Base-by-base conservation (phyloP, 31 red algal species). In the Odonthalia washingtoniensis region DNA sequence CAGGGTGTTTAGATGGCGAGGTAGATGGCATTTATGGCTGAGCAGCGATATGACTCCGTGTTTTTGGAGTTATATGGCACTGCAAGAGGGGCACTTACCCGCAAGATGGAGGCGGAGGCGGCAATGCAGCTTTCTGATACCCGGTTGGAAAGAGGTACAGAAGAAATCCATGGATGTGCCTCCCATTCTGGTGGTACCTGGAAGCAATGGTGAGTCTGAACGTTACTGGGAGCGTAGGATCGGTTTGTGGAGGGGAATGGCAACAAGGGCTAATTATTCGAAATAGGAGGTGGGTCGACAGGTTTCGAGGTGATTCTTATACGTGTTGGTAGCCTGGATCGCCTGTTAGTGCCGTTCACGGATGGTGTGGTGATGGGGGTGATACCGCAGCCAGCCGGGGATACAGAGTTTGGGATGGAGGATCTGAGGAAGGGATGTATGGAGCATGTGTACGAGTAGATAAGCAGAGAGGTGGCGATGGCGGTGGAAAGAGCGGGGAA, bases 11-110 rank as follows among this genome's bases (percentile, higher is more conserved):
- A 77, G 74, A 38, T 12, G 5, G 14, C 74, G 33, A 6, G 74
- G 16, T 37, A 77, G 27, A 77, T 77, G 74, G 5, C 74, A 5
- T 44, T 77, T 46, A 17, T 77, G 5, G 74, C 43, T 27, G 74
- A 70, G 33, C 66, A 70, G 6, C 5, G 66, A 21, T 9, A 70
- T 28, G 66, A 70, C 33, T 6, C 66, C 24, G 18, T 77, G 33
- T 77, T 77, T 37, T 77, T 37, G 18, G 40, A 77, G 74, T 9
- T 37, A 16, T 44, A 44, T 38, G 12, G 74, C 28, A 18, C 74
- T 6, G 74, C 28, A 16, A 17, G 74, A n/a, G 28, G 12, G 14
- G 74, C 37, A 6, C 74, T 77, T 14, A 44, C 38, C 30, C 5
- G 32, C 6, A 72, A 72, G 67, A 30, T 77, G 33, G 40, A 77